These are phyloP conservation scores for Trypanosoma melophagium DNA, from an alignment of 208 protist genomes.

Conservation along the genomic window DNA sequence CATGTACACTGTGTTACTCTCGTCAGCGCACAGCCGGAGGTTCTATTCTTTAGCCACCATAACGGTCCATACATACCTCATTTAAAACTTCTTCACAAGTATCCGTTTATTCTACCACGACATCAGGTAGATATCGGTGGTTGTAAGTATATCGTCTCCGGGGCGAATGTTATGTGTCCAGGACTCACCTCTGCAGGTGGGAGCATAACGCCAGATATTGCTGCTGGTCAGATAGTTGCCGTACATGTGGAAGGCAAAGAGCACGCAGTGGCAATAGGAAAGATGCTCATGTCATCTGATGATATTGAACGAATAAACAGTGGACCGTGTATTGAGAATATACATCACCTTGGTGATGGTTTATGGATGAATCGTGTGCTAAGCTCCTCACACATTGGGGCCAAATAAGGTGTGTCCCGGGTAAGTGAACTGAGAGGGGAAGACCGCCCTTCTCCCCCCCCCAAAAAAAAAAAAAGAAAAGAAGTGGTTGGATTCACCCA, in stretches of 20 bases:
- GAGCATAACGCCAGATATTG: constrained; percentile 50
- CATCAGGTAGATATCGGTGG: constrained; percentile 97
- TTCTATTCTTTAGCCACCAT: constrained; percentile 96
- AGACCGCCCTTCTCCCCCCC: no score
- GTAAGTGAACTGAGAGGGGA: not conserved
- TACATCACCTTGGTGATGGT: constrained; percentile 96
- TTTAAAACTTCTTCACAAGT: constrained; percentile 96
- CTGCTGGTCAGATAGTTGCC: constrained; percentile 66
- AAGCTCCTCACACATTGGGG: constrained; percentile 77
- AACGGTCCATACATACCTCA: constrained; percentile 95
- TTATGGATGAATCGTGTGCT: constrained; percentile 94
- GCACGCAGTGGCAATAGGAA: constrained; percentile 94
- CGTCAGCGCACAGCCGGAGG: constrained; percentile 89
- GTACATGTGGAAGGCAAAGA: constrained; percentile 96
- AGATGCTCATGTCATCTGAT: constrained; percentile 90
- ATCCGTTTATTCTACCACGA: constrained; percentile 94
- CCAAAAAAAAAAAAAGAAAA: constrained; percentile 19
- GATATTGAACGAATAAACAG: constrained; percentile 92
- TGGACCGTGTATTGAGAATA: constrained; percentile 95
- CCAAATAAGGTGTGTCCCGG: constrained; percentile 3
- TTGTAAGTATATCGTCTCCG: constrained; percentile 96
- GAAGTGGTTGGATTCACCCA: not conserved
- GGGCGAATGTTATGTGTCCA: constrained; percentile 98
- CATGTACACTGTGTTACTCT: constrained; percentile 92
- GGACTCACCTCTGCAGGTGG: constrained; percentile 96